Evolutionary conservation across 108 stramenopile genomes (phyloP).

Genomic region (Pseudonitzschia multistriata): DNA sequence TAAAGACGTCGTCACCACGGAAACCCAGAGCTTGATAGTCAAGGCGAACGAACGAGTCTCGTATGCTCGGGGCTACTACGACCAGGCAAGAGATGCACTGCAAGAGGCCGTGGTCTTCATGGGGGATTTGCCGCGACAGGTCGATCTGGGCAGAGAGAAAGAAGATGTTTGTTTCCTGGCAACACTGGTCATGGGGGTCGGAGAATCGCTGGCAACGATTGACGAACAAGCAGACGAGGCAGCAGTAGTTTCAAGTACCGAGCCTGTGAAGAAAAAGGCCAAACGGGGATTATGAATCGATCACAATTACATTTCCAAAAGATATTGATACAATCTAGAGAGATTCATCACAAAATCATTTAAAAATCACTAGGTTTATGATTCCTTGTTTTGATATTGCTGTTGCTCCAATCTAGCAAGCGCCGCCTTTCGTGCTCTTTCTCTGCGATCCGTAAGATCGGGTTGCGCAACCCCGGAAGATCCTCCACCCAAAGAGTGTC

Average conservation of each 20-base stretch:
- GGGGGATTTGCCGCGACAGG: constrained; percentile 48
- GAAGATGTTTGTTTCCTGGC: constrained; percentile 71
- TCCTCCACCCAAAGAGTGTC: constrained; percentile 41
- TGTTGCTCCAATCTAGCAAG: constrained; percentile 58
- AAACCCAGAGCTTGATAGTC: constrained; percentile 55
- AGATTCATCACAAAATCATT: not conserved
- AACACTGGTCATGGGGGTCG: constrained; percentile 74
- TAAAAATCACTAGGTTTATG: not conserved
- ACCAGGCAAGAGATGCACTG: constrained; percentile 64
- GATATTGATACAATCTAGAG: not conserved
- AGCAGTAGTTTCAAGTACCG: constrained; percentile 8
- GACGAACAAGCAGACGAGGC: constrained; percentile 36
- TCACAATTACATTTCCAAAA: no score
- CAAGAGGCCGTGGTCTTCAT: constrained; percentile 60
- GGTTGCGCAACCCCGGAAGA: constrained; percentile 26
- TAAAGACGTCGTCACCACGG: constrained; percentile 63
- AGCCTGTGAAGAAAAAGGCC: constrained; percentile 36
- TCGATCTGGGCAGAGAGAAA: constrained; percentile 63
- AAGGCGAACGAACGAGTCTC: constrained; percentile 59
- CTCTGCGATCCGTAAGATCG: constrained; percentile 76
- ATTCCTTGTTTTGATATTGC: constrained; percentile 3
- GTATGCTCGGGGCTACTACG: constrained; percentile 75
- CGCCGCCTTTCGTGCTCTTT: constrained; percentile 80
- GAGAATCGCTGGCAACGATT: constrained; percentile 43
- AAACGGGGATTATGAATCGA: constrained; percentile 19